Evolutionary conservation across 108 stramenopile species (phyloP).

Genomic region (Pelagomonas calceolata): DNA sequence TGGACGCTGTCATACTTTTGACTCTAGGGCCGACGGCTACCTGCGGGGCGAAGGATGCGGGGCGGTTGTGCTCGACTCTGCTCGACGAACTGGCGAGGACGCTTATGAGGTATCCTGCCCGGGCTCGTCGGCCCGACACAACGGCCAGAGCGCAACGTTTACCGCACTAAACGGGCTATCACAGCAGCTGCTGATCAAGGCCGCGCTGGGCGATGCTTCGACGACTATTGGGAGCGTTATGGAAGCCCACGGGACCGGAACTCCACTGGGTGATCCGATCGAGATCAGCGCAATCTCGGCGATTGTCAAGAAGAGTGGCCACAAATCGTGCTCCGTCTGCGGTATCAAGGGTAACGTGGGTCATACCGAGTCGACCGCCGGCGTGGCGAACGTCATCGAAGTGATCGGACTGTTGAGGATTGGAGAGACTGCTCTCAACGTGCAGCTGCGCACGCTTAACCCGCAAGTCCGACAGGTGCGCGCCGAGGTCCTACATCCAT

Average conservation of each 20-base stretch:
- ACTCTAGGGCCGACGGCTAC: not conserved
- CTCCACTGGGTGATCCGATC: not conserved
- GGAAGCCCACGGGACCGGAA: not conserved
- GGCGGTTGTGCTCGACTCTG: not conserved
- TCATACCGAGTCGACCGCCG: not conserved
- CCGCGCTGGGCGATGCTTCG: too few relatives aligned
- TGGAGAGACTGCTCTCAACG: not conserved
- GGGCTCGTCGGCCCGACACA: too few relatives aligned
- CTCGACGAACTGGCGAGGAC: too few relatives aligned
- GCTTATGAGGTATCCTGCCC: too few relatives aligned
- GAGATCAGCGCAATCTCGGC: not conserved
- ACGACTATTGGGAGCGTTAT: too few relatives aligned
- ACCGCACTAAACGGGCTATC: too few relatives aligned
- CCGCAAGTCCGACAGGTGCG: not conserved
- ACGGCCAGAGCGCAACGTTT: too few relatives aligned
- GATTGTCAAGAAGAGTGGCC: too few relatives aligned
- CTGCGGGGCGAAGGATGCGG: not conserved
- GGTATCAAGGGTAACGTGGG: not conserved
- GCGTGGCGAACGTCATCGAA: too few relatives aligned
- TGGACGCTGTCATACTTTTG: conserved; percentile 1
- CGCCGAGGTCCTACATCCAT: too few relatives aligned
- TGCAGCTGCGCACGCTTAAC: not conserved
- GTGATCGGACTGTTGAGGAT: too few relatives aligned
- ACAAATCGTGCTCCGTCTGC: not conserved
- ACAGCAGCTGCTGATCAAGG: too few relatives aligned